Conservation (phyloP, 495 filamentous ascomycete species). For the Chaetomium cochliodes region DNA sequence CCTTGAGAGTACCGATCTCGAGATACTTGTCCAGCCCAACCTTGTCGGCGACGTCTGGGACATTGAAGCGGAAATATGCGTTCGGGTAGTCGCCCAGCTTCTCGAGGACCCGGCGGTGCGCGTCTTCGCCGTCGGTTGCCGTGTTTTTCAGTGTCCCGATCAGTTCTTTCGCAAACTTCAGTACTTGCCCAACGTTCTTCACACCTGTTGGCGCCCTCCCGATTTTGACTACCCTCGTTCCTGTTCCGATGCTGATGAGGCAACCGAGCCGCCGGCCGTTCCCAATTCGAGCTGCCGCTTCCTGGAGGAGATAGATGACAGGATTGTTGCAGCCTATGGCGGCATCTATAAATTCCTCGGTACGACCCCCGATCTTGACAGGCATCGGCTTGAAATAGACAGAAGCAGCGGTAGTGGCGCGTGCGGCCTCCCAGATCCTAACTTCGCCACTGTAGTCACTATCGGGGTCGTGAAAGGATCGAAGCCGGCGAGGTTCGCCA, state of each 20-base stretch:
- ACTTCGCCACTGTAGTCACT: neutral
- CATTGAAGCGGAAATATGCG: slow-evolving; percentile 30
- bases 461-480: neutral
- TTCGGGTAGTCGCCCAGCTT: neutral
- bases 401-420: slow-evolving; percentile 35
- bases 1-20: slow-evolving; percentile 22
- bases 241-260: slow-evolving; percentile 28
- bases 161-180: neutral
- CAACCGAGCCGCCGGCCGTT: slow-evolving; percentile 14
- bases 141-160: slow-evolving; percentile 20
- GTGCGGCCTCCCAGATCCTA: slow-evolving; percentile 33
- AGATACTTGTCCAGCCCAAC: slow-evolving; percentile 42
- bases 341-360: slow-evolving; percentile 30
- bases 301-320: slow-evolving; percentile 18
- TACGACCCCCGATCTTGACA: slow-evolving; percentile 8
- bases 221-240: slow-evolving; percentile 13
- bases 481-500: slow-evolving; percentile 9
- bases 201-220: slow-evolving; percentile 8
- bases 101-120: neutral
- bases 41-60: slow-evolving; percentile 72
- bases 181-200: neutral
- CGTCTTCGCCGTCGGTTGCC: slow-evolving; percentile 18
- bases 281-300: slow-evolving; percentile 20
- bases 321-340: slow-evolving; percentile 37
- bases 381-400: slow-evolving; percentile 29